These are phyloP conservation scores for Chrysosphaeria jannelii DNA, from an alignment of 2,329 filamentous ascomycete genomes.

Conservation along the genomic window DNA sequence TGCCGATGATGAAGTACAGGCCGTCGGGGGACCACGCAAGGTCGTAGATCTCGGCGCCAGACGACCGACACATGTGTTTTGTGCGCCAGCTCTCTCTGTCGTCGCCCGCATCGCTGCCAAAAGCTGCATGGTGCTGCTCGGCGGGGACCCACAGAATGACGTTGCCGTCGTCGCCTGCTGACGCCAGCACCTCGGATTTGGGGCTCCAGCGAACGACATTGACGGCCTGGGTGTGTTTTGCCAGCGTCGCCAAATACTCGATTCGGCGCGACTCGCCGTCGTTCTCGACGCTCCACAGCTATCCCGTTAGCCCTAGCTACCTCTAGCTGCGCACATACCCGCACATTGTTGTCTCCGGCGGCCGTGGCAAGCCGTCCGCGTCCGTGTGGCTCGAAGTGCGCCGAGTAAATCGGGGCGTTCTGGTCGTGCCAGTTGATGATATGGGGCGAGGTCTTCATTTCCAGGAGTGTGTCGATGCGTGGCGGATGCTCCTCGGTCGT, in stretches of 20 bases:
- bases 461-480: conserved; percentile 10
- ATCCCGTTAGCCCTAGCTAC: neutral
- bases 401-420: conserved; percentile 87
- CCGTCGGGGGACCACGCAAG: conserved; percentile 97
- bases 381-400: conserved; percentile 78
- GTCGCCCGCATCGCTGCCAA: conserved; percentile 55
- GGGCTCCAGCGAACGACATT: conserved; percentile 95
- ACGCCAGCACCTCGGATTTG: conserved; percentile 76
- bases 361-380: conserved; percentile 81
- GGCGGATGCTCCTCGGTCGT: conserved; percentile 1
- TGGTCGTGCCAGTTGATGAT: conserved; percentile 98
- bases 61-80: conserved; percentile 92
- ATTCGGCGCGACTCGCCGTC: conserved; percentile 69
- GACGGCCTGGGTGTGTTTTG: conserved; percentile 87
- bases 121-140: conserved; percentile 34
- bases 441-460: conserved; percentile 93
- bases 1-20: conserved; percentile 85
- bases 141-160: conserved; percentile 87
- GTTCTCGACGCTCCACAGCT: conserved; percentile 77
- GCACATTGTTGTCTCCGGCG: conserved; percentile 87
- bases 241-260: conserved; percentile 69
- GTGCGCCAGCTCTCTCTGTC: conserved; percentile 94
- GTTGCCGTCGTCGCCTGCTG: conserved; percentile 89
- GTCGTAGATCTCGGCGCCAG: conserved; percentile 90
- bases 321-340: conserved; percentile 23